Evolutionary conservation across 2,329 filamentous ascomycete genomes (phyloP), one percentile per base, ranked within the genome.

Genomic region (Cordyceps farinosa): DNA sequence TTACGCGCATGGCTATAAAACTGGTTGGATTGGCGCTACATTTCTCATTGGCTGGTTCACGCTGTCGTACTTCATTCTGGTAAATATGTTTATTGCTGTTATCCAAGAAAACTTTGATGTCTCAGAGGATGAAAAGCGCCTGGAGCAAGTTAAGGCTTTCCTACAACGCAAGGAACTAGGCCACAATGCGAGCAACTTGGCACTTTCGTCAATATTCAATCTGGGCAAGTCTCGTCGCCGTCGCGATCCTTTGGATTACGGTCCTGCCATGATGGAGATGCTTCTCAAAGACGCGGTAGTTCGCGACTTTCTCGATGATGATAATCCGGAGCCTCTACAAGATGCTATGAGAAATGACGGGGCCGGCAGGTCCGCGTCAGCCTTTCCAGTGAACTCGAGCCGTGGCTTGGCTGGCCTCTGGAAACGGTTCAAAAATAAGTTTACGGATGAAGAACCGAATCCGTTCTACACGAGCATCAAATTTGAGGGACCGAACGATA

Each of bases 31-130:
- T 63, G 92, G 91, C 10, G 92, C 94, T 9, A 83, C 91, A 1
- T 97, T 99, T 70, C 83, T 97, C 69, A 91, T 97, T 66, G 84
- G 93, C 68, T 99, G 95, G 95, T 98, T 97, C 76, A 95, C 97
- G 63, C 83, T 99, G 50, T 85, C 92, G 6, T 97, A 96, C 75
- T 94, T 98, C 73, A 96, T 99, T 77, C 85, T 98, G 66, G 79
- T 99, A 79, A 99, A 98, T 73, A 99, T 99, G 95, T 99, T 99
- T 81, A 98, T 99, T 90, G 95, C 95, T 82, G 95, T 99, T 78
- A 99, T 99, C 68, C 95, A 99, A 75, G 95, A 99, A 73, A 99
- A 97, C 72, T 99, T 99, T 73, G 95, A 99, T 77, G 92, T 99
- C 32, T 96, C 93, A 3, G 95, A 99, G 74, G 96, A 99, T 73